Percentiles rank a stretch among this genome's conserved stretches.
phyloP scores from a whole-genome alignment of 2,329 filamentous ascomycete species.

The Metarhizium brunneum region DNA sequence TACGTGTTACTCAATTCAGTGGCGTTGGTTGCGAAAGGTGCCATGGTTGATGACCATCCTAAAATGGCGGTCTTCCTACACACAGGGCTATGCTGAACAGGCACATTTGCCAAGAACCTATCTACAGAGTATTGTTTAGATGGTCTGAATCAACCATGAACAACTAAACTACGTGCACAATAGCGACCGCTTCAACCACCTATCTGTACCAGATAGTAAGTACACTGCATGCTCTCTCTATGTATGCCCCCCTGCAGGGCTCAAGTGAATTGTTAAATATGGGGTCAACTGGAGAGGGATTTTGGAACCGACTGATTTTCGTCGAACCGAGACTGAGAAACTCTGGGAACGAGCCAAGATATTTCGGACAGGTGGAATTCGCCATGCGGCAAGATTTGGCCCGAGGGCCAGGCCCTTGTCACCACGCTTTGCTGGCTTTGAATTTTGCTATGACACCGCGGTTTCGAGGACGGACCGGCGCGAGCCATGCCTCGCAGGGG shows the following conservation, averaged over 20 bases:
- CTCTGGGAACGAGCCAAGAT: not conserved
- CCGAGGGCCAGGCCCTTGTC: not conserved
- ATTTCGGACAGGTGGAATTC: not conserved
- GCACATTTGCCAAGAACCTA: not conserved
- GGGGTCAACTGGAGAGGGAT: too few species aligned
- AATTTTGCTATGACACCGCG: not conserved
- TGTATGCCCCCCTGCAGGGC: too few species aligned
- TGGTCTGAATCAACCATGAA: not conserved
- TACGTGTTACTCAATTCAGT: too few species aligned
- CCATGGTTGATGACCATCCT: not conserved
- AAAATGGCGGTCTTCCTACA: not conserved
- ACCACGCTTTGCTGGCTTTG: not conserved
- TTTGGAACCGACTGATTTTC: too few species aligned
- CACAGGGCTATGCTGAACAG: not conserved
- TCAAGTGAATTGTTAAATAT: too few species aligned
- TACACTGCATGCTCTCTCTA: too few species aligned
- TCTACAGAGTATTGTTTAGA: not conserved
- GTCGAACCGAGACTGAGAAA: not conserved
- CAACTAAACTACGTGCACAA: not conserved
- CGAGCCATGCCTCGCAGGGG: conserved; percentile 6
- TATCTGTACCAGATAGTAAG: too few species aligned
- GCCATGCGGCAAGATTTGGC: not conserved
- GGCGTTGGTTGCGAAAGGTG: not conserved
- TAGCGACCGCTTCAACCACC: too few species aligned
- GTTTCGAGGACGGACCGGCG: not conserved